Conservation (phyloP, 148 eudicot genomes). For the Diospyros lotus region DNA sequence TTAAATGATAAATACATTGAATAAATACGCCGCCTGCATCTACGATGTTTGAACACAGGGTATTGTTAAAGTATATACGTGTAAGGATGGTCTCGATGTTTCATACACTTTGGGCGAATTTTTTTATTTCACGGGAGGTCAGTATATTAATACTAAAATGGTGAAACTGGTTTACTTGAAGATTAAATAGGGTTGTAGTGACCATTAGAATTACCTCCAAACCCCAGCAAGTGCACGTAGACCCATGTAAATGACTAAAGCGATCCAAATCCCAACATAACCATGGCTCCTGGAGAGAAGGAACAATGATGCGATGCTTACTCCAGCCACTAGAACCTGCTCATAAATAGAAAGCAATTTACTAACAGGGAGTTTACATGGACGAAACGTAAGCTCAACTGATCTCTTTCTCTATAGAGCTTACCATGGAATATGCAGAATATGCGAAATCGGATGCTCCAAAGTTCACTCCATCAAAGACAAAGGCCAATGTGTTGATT, state of each 20-base stretch:
- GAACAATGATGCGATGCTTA: constrained; percentile 60
- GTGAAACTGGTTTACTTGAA: too few species aligned
- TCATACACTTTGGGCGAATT: too few species aligned
- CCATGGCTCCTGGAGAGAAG: constrained; percentile 56
- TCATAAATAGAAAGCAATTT: not conserved
- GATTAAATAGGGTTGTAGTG: too few species aligned
- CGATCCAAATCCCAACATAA: constrained; percentile 87
- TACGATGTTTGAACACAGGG: too few species aligned
- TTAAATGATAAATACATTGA: too few species aligned
- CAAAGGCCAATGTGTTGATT: constrained; percentile 70
- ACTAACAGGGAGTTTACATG: not conserved
- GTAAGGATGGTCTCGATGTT: too few species aligned
- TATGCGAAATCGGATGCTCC: constrained; percentile 89
- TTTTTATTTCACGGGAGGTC: too few species aligned
- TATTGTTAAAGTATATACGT: too few species aligned
- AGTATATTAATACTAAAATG: too few species aligned
- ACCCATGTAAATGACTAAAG: constrained; percentile 76
- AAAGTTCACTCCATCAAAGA: constrained; percentile 77
- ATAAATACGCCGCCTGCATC: too few species aligned
- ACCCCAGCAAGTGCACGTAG: constrained; percentile 78
- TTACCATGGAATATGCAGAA: constrained; percentile 84
- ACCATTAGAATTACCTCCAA: constrained; percentile 59
- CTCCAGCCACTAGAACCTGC: constrained; percentile 67
- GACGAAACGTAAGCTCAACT: not conserved
- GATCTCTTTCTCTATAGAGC: not conserved